Conservation (phyloP, 1,139 yeast genomes). For the Pichia sp. region DNA sequence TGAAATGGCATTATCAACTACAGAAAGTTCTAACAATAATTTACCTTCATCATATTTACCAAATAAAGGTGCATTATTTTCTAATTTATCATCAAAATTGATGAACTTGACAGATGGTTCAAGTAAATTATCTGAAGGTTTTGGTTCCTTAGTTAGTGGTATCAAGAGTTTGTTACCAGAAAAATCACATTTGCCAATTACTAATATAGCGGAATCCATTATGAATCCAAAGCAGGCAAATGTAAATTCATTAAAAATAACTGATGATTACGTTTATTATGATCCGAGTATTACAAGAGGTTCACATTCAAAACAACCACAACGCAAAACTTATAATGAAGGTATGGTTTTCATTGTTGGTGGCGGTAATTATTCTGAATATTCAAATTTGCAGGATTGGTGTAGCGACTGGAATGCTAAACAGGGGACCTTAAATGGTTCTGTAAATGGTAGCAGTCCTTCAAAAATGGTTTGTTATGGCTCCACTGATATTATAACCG, state of each 20-base stretch:
- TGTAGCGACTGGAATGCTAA: slow-evolving; percentile 33
- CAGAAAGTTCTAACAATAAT: slow-evolving; percentile 23
- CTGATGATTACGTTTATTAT: slow-evolving; percentile 85
- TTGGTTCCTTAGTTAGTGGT: slow-evolving; percentile 83
- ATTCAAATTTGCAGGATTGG: slow-evolving; percentile 93
- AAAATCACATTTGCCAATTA: slow-evolving; percentile 79
- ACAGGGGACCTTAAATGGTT: slow-evolving; percentile 8
- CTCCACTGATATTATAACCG: slow-evolving; percentile 74
- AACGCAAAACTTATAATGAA: slow-evolving; percentile 73
- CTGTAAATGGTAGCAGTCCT: slow-evolving; percentile 3
- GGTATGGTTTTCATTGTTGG: slow-evolving; percentile 90
- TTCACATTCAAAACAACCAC: slow-evolving; percentile 83
- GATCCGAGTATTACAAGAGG: slow-evolving; percentile 87
- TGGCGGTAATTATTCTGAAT: slow-evolving; percentile 93
- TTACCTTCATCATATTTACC: slow-evolving; percentile 15
- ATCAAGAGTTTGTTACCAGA: slow-evolving; percentile 84
- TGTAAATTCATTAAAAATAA: slow-evolving; percentile 53
- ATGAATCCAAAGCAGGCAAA: slow-evolving; percentile 75
- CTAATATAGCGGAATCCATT: slow-evolving; percentile 83
- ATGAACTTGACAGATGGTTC: slow-evolving; percentile 81
- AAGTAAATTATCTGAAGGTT: slow-evolving; percentile 56
- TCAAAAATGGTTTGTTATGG: slow-evolving; percentile 70
- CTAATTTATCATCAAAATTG: slow-evolving; percentile 70
- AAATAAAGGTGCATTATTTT: slow-evolving; percentile 54
- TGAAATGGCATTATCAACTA: slow-evolving; percentile 31